Evolutionary conservation across 345 rosid species (phyloP).

Genomic region (Eucalyptus grandis): DNA sequence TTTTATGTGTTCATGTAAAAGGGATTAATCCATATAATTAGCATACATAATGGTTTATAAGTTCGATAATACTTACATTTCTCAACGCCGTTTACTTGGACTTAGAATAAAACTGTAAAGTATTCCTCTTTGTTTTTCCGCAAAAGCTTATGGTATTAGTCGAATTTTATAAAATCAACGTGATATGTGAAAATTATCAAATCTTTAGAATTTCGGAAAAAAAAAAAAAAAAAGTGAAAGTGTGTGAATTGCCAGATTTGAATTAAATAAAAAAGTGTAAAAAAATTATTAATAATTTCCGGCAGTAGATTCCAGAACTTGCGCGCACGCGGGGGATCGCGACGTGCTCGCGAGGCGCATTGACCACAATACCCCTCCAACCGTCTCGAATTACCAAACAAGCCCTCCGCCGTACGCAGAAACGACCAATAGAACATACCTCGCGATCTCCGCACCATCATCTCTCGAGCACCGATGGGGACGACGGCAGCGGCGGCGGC

Average conservation of each 20-base stretch:
- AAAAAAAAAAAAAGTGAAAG: too few species aligned
- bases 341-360: neutral
- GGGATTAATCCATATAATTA: neutral
- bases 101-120: too few species aligned
- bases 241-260: neutral
- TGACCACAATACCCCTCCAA: neutral
- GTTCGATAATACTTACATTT: too few species aligned
- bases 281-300: neutral
- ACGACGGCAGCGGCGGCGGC: neutral
- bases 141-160: rapidly evolving
- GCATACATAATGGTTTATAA: too few species aligned
- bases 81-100: neutral
- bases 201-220: neutral
- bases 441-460: neutral
- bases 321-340: neutral
- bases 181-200: neutral
- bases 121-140: neutral
- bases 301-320: neutral
- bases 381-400: neutral
- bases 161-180: neutral
- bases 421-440: neutral
- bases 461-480: neutral
- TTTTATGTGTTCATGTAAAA: neutral
- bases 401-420: neutral
- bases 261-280: neutral